Evolutionary conservation across 1,284 basidiomycete species (phyloP).

Genomic region (Ceratobasidium papillatum): DNA sequence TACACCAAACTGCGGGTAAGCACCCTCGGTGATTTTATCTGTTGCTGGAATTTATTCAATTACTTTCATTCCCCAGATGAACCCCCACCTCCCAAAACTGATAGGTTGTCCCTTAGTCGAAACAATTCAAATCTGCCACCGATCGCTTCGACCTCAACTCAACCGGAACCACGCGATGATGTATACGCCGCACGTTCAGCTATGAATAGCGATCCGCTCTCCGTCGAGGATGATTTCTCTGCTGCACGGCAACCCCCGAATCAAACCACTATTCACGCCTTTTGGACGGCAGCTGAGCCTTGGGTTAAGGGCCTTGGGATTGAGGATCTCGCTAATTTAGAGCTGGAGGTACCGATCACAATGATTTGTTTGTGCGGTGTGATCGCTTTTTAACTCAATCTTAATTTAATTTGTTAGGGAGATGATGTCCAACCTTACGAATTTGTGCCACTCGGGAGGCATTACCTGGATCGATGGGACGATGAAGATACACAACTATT

Average conservation of each 20-base stretch:
- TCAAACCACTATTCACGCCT: slow-evolving; percentile 42
- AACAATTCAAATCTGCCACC: slow-evolving; percentile 28
- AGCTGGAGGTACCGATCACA: slow-evolving; percentile 41
- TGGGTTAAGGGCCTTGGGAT: slow-evolving; percentile 45
- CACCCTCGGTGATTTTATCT: neutral
- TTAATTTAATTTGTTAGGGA: slow-evolving; percentile 29
- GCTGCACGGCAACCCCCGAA: slow-evolving; percentile 39
- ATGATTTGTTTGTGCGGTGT: neutral
- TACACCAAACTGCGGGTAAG: slow-evolving; percentile 34
- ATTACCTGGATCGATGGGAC: slow-evolving; percentile 45
- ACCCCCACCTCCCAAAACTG: slow-evolving; percentile 13
- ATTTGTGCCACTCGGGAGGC: slow-evolving; percentile 41
- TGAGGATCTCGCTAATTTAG: slow-evolving; percentile 45
- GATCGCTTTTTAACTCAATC: neutral
- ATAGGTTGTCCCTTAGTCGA: slow-evolving; percentile 20
- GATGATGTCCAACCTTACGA: slow-evolving; percentile 43
- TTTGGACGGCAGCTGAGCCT: slow-evolving; percentile 46
- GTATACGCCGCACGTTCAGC: slow-evolving; percentile 36
- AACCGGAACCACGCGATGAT: slow-evolving; percentile 27
- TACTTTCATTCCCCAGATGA: neutral
- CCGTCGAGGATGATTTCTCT: slow-evolving; percentile 36
- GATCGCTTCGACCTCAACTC: slow-evolving; percentile 17
- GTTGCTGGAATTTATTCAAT: neutral
- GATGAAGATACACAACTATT: slow-evolving; percentile 42
- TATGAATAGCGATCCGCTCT: slow-evolving; percentile 36